Evolutionary conservation across 306 rosid genomes (phyloP), one percentile per base, ranked within the genome.

Genomic region (Malus sylvestris): DNA sequence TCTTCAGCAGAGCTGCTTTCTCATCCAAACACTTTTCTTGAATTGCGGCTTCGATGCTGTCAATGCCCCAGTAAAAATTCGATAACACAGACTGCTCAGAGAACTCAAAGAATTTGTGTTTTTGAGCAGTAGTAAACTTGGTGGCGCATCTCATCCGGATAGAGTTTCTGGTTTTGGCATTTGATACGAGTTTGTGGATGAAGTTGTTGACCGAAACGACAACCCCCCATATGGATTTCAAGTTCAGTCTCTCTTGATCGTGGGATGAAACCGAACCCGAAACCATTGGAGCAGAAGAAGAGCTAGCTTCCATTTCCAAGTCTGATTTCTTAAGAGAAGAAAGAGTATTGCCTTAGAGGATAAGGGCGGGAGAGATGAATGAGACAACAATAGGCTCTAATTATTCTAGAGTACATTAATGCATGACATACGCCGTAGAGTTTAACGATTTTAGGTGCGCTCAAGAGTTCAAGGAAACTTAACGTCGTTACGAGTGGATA

Each of bases 51-150:
- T 91, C 94, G 74, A 91, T 85, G 71, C 76, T 87, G 55, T 89
- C 90, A 60, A 91, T 80, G 2, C 89, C 91, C 90, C 90, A 86
- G 67, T 87, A 89, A 18, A 91, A 88, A 80, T 91, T 91, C 3
- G 94, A 89, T 35, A 91, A 25, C 4, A 91, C 90, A 51, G 90
- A 88, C 30, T 89, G 92, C 74, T 89, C 91, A 6, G 90, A 80
- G 81, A 91, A 89, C 73, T 89, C 94, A 57, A 89, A 91, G 76
- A 80, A 89, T 42, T 86, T 84, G 25, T 80, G 91, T 77, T 79
- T 89, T 68, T 89, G 87, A 70, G 59, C 78, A 72, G 81, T 83
- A 27, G 81, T 83, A 32, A 87, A 78, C 75, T 71, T 87, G 67
- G 90, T 82, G 42, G 69, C 73, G 68, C 94, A 89, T 83, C 86